Base-by-base conservation (phyloP, 257 asterid genomes). In the Solanum arcanum region DNA sequence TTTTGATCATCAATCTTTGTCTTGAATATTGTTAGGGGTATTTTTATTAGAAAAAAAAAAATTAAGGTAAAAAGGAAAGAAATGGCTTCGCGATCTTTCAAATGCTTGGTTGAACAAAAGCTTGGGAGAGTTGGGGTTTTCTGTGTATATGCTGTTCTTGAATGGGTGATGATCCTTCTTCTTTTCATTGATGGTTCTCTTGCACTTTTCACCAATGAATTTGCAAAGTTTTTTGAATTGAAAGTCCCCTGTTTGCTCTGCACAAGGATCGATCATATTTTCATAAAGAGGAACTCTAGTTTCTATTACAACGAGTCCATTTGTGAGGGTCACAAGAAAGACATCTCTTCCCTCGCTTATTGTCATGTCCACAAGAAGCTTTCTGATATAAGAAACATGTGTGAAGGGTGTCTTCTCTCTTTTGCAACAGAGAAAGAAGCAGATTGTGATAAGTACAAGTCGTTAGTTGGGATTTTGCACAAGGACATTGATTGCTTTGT, bases 291-390 rank as follows among this genome's bases (percentile, higher is more conserved):
- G 49, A 75, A 90, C 91, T 87, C 95, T 6, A 90, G 84, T 64
- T 93, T 91, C 62, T 96, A 92, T 93, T 97, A 90, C 89, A 92
- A 96, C 66, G 98, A 94, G 7, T 95, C 98, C 44, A 87, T 95
- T 23, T 97, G 99, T 44, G 98, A 95, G 86, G 91, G 25, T n/a
- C 99, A 96, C 92, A 96, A 95, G 90, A 91, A 90, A 86, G 95
- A 93, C 83, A 90, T 96, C 37, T 95, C 99, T 7, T 87, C 99
- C 83, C 95, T 96, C 78, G 95, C 98, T 23, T 97, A 94, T 87
- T 97, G 99, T 92, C 96, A 94, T 85, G 93, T 92, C 68, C 99
- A 97, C 85, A 92, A 84, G 89, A 94, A 91, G 88, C 92, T 96
- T 27, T 94, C 98, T 5, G 97, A 96, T 86, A 90, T 94, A 7